Evolutionary conservation across 106 monocot species (phyloP).

Genomic region (Platanthera guangdongensis): DNA sequence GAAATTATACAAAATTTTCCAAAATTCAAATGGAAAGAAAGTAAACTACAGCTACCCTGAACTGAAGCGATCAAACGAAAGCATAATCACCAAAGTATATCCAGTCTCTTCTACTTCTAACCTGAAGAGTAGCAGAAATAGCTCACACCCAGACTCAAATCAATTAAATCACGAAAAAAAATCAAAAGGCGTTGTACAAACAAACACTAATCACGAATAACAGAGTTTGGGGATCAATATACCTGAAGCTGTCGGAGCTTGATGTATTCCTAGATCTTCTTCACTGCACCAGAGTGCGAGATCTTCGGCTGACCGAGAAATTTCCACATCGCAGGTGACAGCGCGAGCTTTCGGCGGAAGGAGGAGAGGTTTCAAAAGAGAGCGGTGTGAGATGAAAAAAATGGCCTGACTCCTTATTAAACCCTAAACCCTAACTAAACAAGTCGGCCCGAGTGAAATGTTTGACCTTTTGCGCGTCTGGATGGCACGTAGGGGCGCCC

Average conservation of each 20-base stretch:
- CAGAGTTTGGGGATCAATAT: not conserved
- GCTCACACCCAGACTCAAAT: not conserved
- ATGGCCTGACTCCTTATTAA: too few species aligned
- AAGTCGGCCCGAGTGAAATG: too few species aligned
- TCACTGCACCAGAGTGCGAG: constrained; percentile 50
- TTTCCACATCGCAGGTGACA: constrained; percentile 59
- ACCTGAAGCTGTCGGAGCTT: constrained; percentile 85
- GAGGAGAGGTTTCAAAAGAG: too few species aligned
- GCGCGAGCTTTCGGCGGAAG: too few species aligned
- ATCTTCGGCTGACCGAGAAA: constrained; percentile 71
- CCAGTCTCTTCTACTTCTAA: not conserved
- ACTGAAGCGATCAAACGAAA: not conserved
- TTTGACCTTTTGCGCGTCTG: too few species aligned
- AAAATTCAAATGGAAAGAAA: not conserved
- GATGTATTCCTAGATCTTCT: constrained; percentile 88
- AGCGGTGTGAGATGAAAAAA: too few species aligned
- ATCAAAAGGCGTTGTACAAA: not conserved
- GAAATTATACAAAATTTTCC: not conserved
- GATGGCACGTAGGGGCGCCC: too few species aligned
- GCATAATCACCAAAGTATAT: not conserved
- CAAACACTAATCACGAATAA: not conserved
- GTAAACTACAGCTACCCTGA: not conserved
- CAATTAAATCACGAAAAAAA: not conserved
- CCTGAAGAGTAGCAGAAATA: not conserved
- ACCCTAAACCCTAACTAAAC: too few species aligned